A percentile compares a stretch with the other conserved stretches of the same genome.
Evolutionary conservation across 148 eudicot species (phyloP).

Genomic region (Camellia lanceoleosa): DNA sequence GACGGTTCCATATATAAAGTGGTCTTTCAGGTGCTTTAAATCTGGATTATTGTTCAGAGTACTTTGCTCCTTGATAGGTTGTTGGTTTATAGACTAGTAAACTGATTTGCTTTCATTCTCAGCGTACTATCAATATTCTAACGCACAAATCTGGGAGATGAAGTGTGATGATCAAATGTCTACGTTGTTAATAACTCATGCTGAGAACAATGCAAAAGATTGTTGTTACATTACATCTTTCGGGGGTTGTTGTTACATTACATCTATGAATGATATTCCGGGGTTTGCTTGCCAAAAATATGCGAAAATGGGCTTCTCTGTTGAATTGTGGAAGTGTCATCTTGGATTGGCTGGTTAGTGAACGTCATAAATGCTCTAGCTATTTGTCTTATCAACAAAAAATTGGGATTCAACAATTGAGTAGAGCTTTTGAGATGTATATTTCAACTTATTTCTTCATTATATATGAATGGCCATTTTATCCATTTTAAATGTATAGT

Average conservation of each 20-base stretch:
- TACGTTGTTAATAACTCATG: neutral
- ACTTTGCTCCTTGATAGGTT: neutral
- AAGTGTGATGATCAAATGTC: no score
- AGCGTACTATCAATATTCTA: neutral
- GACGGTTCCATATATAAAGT: neutral
- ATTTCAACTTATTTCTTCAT: neutral
- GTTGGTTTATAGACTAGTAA: neutral
- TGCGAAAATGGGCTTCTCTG: neutral
- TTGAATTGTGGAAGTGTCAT: neutral
- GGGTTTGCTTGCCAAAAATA: neutral
- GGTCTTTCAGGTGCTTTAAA: neutral
- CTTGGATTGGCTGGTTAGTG: neutral
- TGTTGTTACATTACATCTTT: no score
- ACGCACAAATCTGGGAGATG: no score
- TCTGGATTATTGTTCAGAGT: neutral
- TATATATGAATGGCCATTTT: no score
- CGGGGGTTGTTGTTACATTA: no score
- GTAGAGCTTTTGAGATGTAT: neutral
- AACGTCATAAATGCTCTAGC: neutral
- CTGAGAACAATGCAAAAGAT: neutral
- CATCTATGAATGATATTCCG: neutral
- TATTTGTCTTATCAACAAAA: neutral
- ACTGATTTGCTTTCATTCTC: neutral
- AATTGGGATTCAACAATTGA: neutral
- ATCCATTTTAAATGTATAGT: no score